phyloP scores from a whole-genome alignment of 2,329 filamentous ascomycete species.

The Chaetomium strumarium region DNA sequence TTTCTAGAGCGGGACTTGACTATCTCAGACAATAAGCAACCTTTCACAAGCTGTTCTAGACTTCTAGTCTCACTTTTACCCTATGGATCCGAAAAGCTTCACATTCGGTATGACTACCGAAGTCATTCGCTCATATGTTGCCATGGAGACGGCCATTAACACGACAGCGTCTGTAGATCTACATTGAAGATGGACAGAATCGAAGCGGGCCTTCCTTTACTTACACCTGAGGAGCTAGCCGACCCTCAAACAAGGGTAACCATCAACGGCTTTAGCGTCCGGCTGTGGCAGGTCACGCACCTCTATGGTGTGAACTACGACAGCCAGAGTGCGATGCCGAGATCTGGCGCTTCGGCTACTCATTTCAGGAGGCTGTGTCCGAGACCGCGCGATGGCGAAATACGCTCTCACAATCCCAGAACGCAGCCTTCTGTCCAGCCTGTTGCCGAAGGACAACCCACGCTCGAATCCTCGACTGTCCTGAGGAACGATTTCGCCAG shows the following conservation, averaged over 20 bases:
- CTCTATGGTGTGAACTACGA: slow-evolving; percentile 5
- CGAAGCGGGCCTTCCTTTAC: neutral
- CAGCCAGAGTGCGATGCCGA: neutral
- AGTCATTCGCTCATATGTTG: no score
- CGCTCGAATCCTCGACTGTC: neutral
- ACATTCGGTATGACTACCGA: no score
- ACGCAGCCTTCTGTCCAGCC: neutral
- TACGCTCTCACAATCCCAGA: neutral
- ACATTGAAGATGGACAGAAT: neutral
- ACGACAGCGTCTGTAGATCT: neutral
- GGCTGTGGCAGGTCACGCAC: slow-evolving; percentile 19
- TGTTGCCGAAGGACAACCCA: neutral
- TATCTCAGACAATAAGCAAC: no score
- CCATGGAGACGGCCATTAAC: no score
- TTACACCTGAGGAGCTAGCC: slow-evolving; percentile 3
- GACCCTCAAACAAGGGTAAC: slow-evolving; percentile 6
- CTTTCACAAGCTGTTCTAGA: no score
- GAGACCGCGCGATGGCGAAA: neutral
- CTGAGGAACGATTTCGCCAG: neutral
- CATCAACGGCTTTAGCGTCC: slow-evolving; percentile 3
- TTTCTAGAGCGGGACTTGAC: no score
- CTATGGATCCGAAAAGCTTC: no score
- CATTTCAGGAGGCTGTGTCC: neutral
- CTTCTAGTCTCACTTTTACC: no score
- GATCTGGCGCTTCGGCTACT: slow-evolving; percentile 1